A percentile compares a stretch with the other conserved stretches of the same genome.
These are phyloP conservation scores for Hypoxylon fuscum DNA, from an alignment of 495 filamentous ascomycete genomes.

Conservation along the genomic window DNA sequence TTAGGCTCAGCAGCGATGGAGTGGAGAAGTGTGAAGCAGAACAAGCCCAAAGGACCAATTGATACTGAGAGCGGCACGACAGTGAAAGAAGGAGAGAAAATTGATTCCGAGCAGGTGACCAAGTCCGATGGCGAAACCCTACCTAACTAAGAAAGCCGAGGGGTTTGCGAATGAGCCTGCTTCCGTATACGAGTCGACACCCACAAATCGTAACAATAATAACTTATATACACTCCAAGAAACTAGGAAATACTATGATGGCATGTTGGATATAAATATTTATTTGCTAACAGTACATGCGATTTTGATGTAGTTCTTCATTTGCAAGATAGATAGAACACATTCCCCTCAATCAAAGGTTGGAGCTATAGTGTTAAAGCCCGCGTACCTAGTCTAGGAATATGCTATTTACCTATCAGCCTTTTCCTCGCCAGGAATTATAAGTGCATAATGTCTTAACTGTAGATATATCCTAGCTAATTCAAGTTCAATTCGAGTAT, in stretches of 20 bases:
- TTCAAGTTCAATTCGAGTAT: too few relatives aligned
- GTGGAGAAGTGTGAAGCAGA: slow-evolving; percentile 81
- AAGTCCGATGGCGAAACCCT: slow-evolving; percentile 23
- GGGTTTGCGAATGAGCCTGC: not conserved
- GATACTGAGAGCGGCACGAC: slow-evolving; percentile 13
- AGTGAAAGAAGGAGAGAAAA: not conserved
- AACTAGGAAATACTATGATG: not conserved
- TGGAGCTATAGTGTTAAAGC: too few relatives aligned
- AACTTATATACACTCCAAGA: not conserved
- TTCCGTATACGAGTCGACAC: not conserved
- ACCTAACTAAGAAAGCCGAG: not conserved
- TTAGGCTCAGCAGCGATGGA: slow-evolving; percentile 69
- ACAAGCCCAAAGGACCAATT: slow-evolving; percentile 1
- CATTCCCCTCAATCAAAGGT: too few relatives aligned
- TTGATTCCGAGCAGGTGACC: not conserved
- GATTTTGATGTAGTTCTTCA: too few relatives aligned
- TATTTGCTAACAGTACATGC: too few relatives aligned
- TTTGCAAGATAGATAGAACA: too few relatives aligned
- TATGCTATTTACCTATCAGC: too few relatives aligned
- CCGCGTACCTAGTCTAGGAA: too few relatives aligned
- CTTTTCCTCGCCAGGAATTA: too few relatives aligned
- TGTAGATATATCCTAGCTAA: too few relatives aligned
- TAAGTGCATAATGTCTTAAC: too few relatives aligned
- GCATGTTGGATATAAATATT: not conserved
- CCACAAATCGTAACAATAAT: not conserved